These are phyloP conservation scores for Myrica gale DNA, from an alignment of 306 rosid species.

Conservation along the genomic window DNA sequence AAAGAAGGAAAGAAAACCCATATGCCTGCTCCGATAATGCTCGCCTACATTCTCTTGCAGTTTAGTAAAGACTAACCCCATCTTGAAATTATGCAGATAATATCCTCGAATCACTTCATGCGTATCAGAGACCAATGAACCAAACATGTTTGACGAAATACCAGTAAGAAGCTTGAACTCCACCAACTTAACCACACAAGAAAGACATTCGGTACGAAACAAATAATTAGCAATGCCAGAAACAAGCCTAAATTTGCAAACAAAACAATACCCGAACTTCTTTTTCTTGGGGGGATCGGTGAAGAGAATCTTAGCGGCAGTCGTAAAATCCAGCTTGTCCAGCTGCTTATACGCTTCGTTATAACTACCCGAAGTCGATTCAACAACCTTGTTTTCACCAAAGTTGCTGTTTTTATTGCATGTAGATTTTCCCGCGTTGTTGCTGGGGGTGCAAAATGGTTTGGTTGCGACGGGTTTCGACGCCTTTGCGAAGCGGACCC, in stretches of 20 bases:
- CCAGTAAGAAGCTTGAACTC: constrained; percentile 11
- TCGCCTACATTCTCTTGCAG: not conserved
- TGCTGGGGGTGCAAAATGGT: constrained; percentile 40
- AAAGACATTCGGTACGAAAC: not conserved
- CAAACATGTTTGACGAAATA: constrained; percentile 42
- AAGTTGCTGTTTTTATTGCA: constrained; percentile 10
- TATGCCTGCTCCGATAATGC: not conserved
- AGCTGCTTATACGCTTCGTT: constrained; percentile 57
- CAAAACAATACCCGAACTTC: constrained; percentile 62
- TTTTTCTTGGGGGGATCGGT: constrained; percentile 51
- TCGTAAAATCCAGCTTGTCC: constrained; percentile 65
- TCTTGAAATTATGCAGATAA: not conserved
- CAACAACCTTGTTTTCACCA: constrained; percentile 17
- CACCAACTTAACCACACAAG: not conserved
- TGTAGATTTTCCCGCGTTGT: constrained; percentile 1
- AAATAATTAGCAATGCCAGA: not conserved
- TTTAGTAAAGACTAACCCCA: not conserved
- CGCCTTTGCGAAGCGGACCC: constrained; percentile 38
- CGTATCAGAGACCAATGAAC: not conserved
- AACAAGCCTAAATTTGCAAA: not conserved
- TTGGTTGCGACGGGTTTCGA: constrained; percentile 28
- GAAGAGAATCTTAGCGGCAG: constrained; percentile 79
- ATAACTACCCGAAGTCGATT: constrained; percentile 31
- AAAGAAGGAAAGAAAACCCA: not conserved
- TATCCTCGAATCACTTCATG: not conserved